These are phyloP conservation scores for Miamiensis avidus DNA, from an alignment of 169 alveolate genomes.

Conservation along the genomic window DNA sequence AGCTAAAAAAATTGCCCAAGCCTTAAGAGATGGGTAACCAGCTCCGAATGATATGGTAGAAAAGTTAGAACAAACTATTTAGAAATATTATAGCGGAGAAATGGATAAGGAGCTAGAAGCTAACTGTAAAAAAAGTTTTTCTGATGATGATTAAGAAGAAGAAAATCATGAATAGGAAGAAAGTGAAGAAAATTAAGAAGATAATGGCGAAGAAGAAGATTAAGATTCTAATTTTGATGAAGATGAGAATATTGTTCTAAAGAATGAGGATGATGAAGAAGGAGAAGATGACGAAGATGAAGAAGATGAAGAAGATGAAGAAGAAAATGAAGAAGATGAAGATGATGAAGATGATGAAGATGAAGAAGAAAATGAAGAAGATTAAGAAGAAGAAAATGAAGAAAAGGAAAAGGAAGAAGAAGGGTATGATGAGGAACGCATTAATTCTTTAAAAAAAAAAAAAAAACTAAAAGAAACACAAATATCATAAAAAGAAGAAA, in stretches of 20 bases:
- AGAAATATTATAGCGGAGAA: no score
- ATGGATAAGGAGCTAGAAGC: no score
- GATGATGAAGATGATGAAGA: conserved; percentile 59
- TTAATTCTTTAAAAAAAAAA: no score
- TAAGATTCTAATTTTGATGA: conserved; percentile 46
- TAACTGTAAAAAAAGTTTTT: no score
- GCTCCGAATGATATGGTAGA: no score
- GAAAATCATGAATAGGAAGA: conserved; percentile 48
- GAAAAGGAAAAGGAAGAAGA: conserved; percentile 75
- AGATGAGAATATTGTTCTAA: conserved; percentile 35
- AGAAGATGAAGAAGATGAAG: conserved; percentile 53
- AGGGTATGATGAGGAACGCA: no score
- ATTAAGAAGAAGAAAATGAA: conserved; percentile 73
- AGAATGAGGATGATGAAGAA: conserved; percentile 28
- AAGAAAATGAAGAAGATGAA: conserved; percentile 48
- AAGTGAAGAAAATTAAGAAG: conserved; percentile 52
- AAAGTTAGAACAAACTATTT: no score
- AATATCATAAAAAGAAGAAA: no score
- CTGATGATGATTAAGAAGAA: conserved; percentile 53
- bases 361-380: conserved; percentile 55
- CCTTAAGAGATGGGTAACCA: no score
- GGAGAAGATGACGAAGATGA: conserved; percentile 53
- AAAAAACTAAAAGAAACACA: no score
- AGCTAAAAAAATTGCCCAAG: no score
- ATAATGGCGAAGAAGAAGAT: conserved; percentile 31